phyloP scores from a whole-genome alignment of 345 rosid species.

The Hibiscus mutabilis region DNA sequence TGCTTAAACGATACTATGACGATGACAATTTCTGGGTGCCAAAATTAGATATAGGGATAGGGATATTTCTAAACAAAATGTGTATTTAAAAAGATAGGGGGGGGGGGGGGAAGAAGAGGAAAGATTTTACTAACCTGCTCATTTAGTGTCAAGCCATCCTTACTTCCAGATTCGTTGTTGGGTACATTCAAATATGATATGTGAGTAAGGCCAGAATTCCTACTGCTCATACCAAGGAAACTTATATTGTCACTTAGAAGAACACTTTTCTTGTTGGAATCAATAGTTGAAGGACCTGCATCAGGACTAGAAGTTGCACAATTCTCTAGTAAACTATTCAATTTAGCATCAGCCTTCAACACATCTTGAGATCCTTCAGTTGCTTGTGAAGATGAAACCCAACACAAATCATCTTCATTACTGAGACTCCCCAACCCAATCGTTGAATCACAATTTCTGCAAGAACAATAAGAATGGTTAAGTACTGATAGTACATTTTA shows the following conservation, averaged over 20 bases:
- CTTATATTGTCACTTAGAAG: slow-evolving; percentile 26
- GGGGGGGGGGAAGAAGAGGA: background rate
- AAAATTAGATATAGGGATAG: background rate
- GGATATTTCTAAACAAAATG: background rate
- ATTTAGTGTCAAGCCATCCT: slow-evolving; percentile 28
- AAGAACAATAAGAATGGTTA: slow-evolving; percentile 11
- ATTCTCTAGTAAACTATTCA: slow-evolving; percentile 31
- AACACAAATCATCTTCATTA: slow-evolving; percentile 57
- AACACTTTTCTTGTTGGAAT: slow-evolving; percentile 27
- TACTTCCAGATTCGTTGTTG: slow-evolving; percentile 33
- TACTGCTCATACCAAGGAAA: slow-evolving; percentile 18
- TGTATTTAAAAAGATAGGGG: background rate
- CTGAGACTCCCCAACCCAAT: slow-evolving; percentile 61
- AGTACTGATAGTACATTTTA: background rate
- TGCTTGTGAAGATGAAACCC: slow-evolving; percentile 60
- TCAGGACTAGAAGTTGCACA: slow-evolving; percentile 30
- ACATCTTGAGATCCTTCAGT: slow-evolving; percentile 45
- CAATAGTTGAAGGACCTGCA: slow-evolving; percentile 29
- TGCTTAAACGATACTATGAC: background rate
- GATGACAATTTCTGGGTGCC: background rate
- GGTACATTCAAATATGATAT: slow-evolving; percentile 21
- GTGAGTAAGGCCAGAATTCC: slow-evolving; percentile 26
- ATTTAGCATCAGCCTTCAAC: slow-evolving; percentile 36
- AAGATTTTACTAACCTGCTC: slow-evolving; percentile 43
- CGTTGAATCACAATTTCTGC: slow-evolving; percentile 78